Base-by-base conservation (phyloP, 306 rosid species). In the Prunus padus region DNA sequence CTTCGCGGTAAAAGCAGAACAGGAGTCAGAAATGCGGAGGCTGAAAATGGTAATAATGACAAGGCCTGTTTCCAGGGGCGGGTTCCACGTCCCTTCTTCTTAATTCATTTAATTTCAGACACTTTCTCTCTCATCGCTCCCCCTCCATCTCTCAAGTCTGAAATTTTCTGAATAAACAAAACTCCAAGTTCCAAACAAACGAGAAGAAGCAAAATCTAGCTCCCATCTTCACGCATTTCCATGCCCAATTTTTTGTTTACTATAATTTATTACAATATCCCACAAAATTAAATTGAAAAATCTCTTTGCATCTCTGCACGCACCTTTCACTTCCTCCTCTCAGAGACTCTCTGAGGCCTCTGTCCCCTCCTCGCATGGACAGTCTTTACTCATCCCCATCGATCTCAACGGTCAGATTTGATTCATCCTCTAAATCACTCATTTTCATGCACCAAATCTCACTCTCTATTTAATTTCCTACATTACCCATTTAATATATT, bases 341-440 rank as follows among this genome's bases (percentile, higher is more conserved):
- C 26, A 25, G 37, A 60, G 65, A 59, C 11, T 63, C 76, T 85
- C 83, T 76, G 82, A 60, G 31, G 31, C 79, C 86, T 67, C 30
- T 79, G 72, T 74, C 73, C 71, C 73, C 65, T 75, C 20, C 72
- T 81, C 84, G 82, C 81, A 80, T 81, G 91, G 84, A 81, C 82
- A 86, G 87, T 78, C 81, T 37, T 69, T 76, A 71, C 89, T 76
- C 67, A 45, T 19, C 74, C 76, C 30, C 72, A 33, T 80, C 76
- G 55, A 76, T 84, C 81, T 86, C 87, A 71, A 87, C 96, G 92
- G 88, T 86, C 88, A 15, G 89, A 85, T 87, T 67, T 73, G 71
- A 76, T 28, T 56, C 80, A 3, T 46, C 22, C 37, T 50, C 23
- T 30, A 12, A 37, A 19, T 72, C 82, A 19, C 92, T 71, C 65